Conservation (phyloP, 1,139 yeast species). For the Candida albicans region DNA sequence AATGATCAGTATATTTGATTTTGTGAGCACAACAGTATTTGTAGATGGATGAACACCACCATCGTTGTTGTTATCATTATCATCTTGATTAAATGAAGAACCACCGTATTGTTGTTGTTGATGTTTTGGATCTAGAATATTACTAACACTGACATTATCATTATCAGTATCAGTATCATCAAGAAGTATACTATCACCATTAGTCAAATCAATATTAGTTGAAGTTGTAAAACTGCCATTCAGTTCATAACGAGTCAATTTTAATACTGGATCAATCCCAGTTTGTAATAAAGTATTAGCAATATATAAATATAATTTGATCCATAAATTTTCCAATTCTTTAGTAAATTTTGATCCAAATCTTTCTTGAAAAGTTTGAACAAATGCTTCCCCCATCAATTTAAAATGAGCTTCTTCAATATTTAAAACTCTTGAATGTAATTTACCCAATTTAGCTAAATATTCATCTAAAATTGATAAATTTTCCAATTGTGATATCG, state of each 20-base stretch:
- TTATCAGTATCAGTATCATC: background rate
- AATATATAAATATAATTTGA: conserved; percentile 58
- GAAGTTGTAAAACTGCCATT: background rate
- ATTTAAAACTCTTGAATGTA: conserved; percentile 74
- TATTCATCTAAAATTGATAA: conserved; percentile 54
- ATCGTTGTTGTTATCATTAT: no score
- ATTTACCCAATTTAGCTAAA: conserved; percentile 63
- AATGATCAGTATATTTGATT: background rate
- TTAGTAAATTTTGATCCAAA: conserved; percentile 48
- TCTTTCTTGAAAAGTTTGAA: conserved; percentile 73
- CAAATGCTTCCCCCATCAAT: conserved; percentile 75
- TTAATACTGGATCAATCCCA: conserved; percentile 61
- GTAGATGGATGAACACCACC: background rate
- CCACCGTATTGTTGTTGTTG: background rate
- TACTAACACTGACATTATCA: no score
- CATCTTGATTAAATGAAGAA: background rate
- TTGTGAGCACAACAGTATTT: background rate
- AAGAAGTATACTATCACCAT: background rate
- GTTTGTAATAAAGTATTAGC: conserved; percentile 66
- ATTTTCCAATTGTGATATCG: conserved; percentile 49
- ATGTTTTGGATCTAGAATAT: no score
- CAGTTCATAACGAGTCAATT: conserved; percentile 14
- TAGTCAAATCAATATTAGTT: background rate
- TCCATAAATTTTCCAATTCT: conserved; percentile 69
- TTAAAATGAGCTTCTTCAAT: conserved; percentile 74